Evolutionary conservation across 1,139 yeast genomes (phyloP), one percentile per base, ranked within the genome.

Genomic region (Geotrichum macrosporum): DNA sequence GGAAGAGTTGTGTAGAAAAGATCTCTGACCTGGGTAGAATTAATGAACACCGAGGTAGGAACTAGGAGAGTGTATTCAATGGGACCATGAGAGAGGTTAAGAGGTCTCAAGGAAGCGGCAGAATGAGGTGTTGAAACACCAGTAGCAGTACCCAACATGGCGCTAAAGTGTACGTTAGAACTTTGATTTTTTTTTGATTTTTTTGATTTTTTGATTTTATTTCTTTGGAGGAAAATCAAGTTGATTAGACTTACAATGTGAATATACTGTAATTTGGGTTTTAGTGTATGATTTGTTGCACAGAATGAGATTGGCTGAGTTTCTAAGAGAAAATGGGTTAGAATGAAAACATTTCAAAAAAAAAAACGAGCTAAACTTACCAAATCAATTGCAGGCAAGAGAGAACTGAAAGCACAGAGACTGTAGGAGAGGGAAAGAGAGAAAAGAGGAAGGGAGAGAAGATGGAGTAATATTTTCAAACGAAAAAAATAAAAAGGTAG

Each of bases 21-120:
- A 57, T 88, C 94, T 60, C 86, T 83, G 58, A 94, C 76, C 69
- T 89, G 96, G 52, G 92, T 82, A 63, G 85, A 86, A 60, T 81
- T 78, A 62, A 86, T 79, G 63, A 85, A 84, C 51, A 82, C 74
- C 50, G 80, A 77, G 41, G 94, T 81, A 43, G 97, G 96, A 50
- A 92, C 92, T 60, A 89, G 75, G 48, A 89, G 72, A 33, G 92
- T 82, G 67, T 88, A 88, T 71, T 92, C 97, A 53, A 89, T 78
- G 35, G 85, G 71, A 50, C 96, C 96, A 63, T 87, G 95, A 52
- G 80, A 71, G 59, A 92, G 76, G 52, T 83, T 83, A 63, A 92
- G 76, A 38, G 97, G 96, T 68, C 89, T 77, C 57, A 77, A 65
- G 15, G 81, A 70, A 20, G 78, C 72, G 44, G 71, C 72, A 40